Evolutionary conservation across 2,329 filamentous ascomycete species (phyloP), one percentile per base, ranked within the genome.

Genomic region (Trichoderma harzianum): DNA sequence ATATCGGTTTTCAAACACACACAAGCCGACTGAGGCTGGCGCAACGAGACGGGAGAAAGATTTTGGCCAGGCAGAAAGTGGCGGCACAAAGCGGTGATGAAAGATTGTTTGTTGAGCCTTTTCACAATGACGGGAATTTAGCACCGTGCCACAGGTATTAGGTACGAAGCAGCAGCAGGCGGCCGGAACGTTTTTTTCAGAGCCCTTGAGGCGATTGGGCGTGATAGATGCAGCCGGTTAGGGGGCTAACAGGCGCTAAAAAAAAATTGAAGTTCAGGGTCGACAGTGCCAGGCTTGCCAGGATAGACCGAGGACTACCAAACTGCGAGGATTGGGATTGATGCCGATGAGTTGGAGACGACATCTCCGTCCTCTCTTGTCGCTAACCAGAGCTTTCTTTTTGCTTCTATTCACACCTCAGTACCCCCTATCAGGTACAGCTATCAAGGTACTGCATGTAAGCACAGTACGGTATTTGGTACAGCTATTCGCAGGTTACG

Each of bases 201-300:
- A 58, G 30, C 32, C 28, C 28, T 60, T 43, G 36, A 43, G 39
- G 43, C 28, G 21, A 47, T 30, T 64, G 39, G 39, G 36, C 39
- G 26, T 28, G 34, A n/a, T 18, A 63, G 63, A 67, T 61, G 55
- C 55, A 69, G 34, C 60, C 60, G 30, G 68, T 30, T 63, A 64
- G 68, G 69, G 47, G 61, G 43, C 69, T 36, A 65, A n/a, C 51
- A 58, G 36, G 62, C 69, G 61, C 69, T 65, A 63, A 71, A 30
- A 30, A 30, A 34, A 64, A 66, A 36, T 24, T 28, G 21, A 66
- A n/a, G 43, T 53, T 65, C 69, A 71, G 43, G 60, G 69, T 71
- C 60, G 47, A n/a, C 58, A 34, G 18, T 65, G 34, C 47, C 47
- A 51, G 43, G 43, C 12, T 21, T 65, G 34, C 47, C 47, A 51